phyloP scores from a whole-genome alignment of 2,329 filamentous ascomycete genomes.

The Nemania diffusa region DNA sequence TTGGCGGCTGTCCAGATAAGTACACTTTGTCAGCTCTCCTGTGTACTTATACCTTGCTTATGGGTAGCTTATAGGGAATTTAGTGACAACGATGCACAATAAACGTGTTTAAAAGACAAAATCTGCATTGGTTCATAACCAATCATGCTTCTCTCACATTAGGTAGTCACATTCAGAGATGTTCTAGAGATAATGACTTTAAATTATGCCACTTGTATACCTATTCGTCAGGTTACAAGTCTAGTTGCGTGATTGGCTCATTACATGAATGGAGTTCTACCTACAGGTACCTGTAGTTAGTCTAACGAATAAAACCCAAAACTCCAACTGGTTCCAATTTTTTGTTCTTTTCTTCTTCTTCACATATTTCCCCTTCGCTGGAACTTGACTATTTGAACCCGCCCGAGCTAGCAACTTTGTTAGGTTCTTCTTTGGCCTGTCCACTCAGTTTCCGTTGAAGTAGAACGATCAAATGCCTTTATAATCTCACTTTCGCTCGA shows the following conservation, averaged over 20 bases:
- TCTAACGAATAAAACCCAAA: constrained; percentile 27
- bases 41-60: too few species aligned
- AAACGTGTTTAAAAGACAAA: background rate
- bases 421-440: constrained; percentile 53
- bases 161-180: background rate
- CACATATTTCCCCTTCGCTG: constrained; percentile 62
- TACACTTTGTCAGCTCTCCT: too few species aligned
- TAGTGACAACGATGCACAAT: background rate
- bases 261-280: constrained; percentile 10
- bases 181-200: background rate
- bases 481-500: constrained; percentile 67
- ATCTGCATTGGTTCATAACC: background rate
- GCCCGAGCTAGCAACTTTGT: constrained; percentile 41
- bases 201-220: background rate
- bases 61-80: background rate
- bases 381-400: constrained; percentile 50
- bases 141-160: background rate
- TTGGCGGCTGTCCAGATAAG: constrained; percentile 15
- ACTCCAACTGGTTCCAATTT: constrained; percentile 31
- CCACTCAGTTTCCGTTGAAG: constrained; percentile 61
- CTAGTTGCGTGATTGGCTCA: constrained; percentile 36
- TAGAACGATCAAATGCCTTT: constrained; percentile 65
- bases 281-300: too few species aligned
- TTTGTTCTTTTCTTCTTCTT: constrained; percentile 51
- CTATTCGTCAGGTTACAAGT: background rate